Conservation (phyloP, 352 stramenopile genomes). For the Phytophthora melonis region DNA sequence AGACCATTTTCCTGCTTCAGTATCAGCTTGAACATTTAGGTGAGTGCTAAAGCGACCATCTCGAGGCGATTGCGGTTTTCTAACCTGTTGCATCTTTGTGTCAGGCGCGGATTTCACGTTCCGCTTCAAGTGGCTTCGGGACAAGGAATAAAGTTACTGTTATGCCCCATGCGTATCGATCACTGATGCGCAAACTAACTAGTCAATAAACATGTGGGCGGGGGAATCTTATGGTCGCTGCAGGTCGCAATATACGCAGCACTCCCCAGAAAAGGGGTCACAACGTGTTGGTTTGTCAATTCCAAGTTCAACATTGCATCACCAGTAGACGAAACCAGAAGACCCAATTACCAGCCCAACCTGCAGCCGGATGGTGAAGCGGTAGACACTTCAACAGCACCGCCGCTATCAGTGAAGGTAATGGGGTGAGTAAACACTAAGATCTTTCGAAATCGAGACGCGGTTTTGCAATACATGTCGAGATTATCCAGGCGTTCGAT, state of each 20-base stretch:
- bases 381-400: background rate
- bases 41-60: background rate
- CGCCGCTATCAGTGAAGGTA: background rate
- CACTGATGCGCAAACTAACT: background rate
- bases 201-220: background rate
- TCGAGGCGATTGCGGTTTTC: too few relatives aligned
- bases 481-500: background rate
- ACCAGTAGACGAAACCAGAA: background rate
- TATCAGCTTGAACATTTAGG: conserved; percentile 35
- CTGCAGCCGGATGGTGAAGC: background rate
- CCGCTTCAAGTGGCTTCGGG: conserved; percentile 31
- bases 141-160: background rate
- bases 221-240: background rate
- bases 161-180: too few relatives aligned
- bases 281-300: background rate
- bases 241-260: background rate
- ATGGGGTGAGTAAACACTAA: background rate
- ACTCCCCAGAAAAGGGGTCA: background rate
- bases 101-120: conserved; percentile 39
- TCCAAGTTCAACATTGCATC: background rate
- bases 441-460: background rate
- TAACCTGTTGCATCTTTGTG: background rate
- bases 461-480: background rate
- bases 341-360: background rate
- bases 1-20: conserved; percentile 22